Percentiles rank a stretch among this genome's conserved stretches.
Evolutionary conservation across 2,329 filamentous ascomycete species (phyloP).

Genomic region (Hypoxylon sp.): DNA sequence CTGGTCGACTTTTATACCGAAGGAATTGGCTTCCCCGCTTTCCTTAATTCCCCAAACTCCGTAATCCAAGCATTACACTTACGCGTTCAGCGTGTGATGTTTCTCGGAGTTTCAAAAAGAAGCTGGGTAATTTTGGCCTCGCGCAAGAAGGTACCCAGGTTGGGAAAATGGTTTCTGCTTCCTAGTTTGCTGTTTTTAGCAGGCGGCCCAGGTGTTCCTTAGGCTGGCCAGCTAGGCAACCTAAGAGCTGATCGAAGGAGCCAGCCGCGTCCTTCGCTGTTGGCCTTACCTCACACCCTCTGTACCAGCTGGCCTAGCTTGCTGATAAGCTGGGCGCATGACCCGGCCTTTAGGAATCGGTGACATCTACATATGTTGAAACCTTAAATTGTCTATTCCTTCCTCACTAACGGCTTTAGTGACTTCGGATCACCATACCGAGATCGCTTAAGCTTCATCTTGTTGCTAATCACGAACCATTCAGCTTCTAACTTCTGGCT

Average conservation of each 20-base stretch:
- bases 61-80: conserved; percentile 21
- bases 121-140: conserved; percentile 8
- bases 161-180: conserved; percentile 24
- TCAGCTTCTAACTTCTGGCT: conserved; percentile 2
- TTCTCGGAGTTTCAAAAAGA: conserved; percentile 32
- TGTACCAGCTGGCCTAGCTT: neutral
- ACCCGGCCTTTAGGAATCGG: conserved; percentile 53
- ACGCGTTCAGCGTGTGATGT: neutral
- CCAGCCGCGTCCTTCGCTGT: conserved; percentile 1
- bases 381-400: conserved; percentile 50
- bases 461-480: neutral
- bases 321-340: conserved; percentile 57
- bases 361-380: conserved; percentile 57
- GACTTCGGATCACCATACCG: neutral
- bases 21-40: conserved; percentile 4
- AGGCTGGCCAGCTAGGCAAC: neutral
- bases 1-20: conserved; percentile 12
- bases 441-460: conserved; percentile 9
- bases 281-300: neutral
- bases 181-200: conserved; percentile 8
- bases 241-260: conserved; percentile 5
- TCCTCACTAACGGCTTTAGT: conserved; percentile 12
- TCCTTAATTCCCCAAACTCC: conserved; percentile 21
- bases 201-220: conserved; percentile 13
- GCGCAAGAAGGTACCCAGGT: conserved; percentile 10